Conservation (phyloP, 441 rosid species). For the Pelargonium citronellum region DNA sequence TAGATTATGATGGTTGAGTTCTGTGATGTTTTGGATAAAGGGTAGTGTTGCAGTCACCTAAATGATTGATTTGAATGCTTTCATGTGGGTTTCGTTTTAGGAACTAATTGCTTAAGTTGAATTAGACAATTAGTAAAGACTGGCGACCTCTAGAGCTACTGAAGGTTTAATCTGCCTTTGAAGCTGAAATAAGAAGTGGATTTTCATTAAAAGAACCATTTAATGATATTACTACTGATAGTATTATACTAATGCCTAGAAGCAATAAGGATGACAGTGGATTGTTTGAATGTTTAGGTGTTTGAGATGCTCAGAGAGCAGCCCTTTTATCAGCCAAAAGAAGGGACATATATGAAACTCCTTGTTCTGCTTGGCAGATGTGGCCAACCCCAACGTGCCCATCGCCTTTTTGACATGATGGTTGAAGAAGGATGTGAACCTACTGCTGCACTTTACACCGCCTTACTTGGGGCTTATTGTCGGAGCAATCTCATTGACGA, state of each 20-base stretch:
- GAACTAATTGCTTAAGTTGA: too few relatives aligned
- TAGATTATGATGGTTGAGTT: too few relatives aligned
- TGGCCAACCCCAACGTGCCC: constrained; percentile 57
- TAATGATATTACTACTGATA: background rate
- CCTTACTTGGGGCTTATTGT: constrained; percentile 69
- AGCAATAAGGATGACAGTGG: background rate
- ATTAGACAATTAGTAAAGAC: too few relatives aligned
- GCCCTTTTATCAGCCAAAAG: constrained; percentile 72
- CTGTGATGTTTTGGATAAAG: too few relatives aligned
- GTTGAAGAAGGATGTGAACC: constrained; percentile 63
- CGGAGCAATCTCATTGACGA: constrained; percentile 54
- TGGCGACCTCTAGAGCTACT: too few relatives aligned
- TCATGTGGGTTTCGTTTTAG: too few relatives aligned
- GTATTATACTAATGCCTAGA: background rate
- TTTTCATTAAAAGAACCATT: too few relatives aligned
- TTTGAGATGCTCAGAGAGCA: constrained; percentile 70
- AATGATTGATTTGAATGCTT: too few relatives aligned
- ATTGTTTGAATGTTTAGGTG: constrained; percentile 36
- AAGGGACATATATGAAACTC: constrained; percentile 81
- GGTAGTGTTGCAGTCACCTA: too few relatives aligned
- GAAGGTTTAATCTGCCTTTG: too few relatives aligned
- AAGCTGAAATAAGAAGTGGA: too few relatives aligned
- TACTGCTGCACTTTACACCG: constrained; percentile 66
- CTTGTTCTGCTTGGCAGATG: constrained; percentile 65
- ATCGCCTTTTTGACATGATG: constrained; percentile 70